A percentile compares a stretch with the other conserved stretches of the same genome.
Conservation (phyloP, 345 rosid genomes). For the Brassica juncea region DNA sequence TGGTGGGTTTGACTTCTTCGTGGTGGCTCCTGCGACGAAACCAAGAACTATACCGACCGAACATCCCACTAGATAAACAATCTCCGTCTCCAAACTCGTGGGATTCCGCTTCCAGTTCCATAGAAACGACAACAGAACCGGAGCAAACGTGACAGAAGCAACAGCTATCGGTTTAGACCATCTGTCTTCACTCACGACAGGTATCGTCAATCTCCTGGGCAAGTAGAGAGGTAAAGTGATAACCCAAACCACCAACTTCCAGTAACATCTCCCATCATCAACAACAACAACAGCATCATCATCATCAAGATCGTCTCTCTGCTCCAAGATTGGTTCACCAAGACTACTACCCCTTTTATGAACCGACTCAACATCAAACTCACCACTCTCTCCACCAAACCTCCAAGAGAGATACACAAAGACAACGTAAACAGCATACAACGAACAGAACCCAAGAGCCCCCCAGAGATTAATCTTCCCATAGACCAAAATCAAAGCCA, state of each 20-base stretch:
- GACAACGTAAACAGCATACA: slow-evolving; percentile 61
- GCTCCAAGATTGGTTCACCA: slow-evolving; percentile 36
- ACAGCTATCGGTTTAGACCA: slow-evolving; percentile 89
- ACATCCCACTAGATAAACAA: slow-evolving; percentile 54
- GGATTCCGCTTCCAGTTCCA: slow-evolving; percentile 48
- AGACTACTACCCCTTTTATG: slow-evolving; percentile 32
- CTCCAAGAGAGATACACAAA: slow-evolving; percentile 55
- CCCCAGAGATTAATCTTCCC: slow-evolving; percentile 66
- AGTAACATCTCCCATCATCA: slow-evolving; percentile 27
- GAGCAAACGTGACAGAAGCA: slow-evolving; percentile 64
- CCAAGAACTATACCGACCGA: slow-evolving; percentile 64
- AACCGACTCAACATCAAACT: slow-evolving; percentile 35
- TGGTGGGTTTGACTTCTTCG: slow-evolving; percentile 66
- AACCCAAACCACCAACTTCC: slow-evolving; percentile 41
- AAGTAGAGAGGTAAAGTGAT: slow-evolving; percentile 75
- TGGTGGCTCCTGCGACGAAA: slow-evolving; percentile 57
- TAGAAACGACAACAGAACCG: slow-evolving; percentile 63
- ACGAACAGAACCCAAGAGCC: slow-evolving; percentile 57
- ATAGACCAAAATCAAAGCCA: slow-evolving; percentile 55
- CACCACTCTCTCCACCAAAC: slow-evolving; percentile 30
- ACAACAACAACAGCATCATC: slow-evolving; percentile 7
- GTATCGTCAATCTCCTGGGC: slow-evolving; percentile 85
- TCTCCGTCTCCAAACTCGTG: slow-evolving; percentile 30
- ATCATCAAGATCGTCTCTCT: slow-evolving; percentile 20
- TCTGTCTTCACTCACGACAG: slow-evolving; percentile 58